Evolutionary conservation across 768 basidiomycete species (phyloP), one percentile per base, ranked within the genome.

Genomic region (Epithele typhae): DNA sequence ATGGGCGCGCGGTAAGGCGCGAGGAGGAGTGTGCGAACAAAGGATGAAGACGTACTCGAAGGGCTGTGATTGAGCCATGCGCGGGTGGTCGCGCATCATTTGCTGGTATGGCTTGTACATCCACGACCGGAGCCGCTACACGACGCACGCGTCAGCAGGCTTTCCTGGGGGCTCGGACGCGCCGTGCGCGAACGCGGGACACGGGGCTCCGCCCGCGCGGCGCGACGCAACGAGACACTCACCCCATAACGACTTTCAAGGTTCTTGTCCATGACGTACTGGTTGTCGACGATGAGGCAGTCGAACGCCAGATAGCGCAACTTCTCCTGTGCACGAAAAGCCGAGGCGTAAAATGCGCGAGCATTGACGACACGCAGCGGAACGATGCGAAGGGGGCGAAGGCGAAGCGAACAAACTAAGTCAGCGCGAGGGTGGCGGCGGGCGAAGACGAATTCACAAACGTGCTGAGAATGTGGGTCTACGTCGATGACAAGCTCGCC

Each of bases 401-500:
- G 27, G 27, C 27, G 27, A 14, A 7, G 27, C 8, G 27, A 7
- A 30, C 27, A 43, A n/a, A 30, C 27, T 30, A 6, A 17, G 43
- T 34, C 33, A 25, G 48, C 47, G 33, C 37, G 43, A 49, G 51
- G 38, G 40, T n/a, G 24, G 32, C 23, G 11, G 25, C 37, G 34
- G 37, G 21, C 25, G 30, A 22, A 8, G 33, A 17, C 33, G 43
- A 35, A 43, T 34, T 30, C 21, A 64, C 82, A 53, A 54, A 90
- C 93, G 60, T 73, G 68, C 37, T 78, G 79, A 25, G 84, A 92
- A 30, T 64, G 66, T 8, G 85, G 87, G 61, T 97, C 91, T 21
- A 85, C 76, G 59, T 99, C 96, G 43, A 91, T 72, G 5, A 99
- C 92, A 35, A 98, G 79, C 63, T 99, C 96, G 30, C 91, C 96